Evolutionary conservation across 306 rosid genomes (phyloP), one percentile per base, ranked within the genome.

Genomic region (Cotoneaster glaucophyllus): DNA sequence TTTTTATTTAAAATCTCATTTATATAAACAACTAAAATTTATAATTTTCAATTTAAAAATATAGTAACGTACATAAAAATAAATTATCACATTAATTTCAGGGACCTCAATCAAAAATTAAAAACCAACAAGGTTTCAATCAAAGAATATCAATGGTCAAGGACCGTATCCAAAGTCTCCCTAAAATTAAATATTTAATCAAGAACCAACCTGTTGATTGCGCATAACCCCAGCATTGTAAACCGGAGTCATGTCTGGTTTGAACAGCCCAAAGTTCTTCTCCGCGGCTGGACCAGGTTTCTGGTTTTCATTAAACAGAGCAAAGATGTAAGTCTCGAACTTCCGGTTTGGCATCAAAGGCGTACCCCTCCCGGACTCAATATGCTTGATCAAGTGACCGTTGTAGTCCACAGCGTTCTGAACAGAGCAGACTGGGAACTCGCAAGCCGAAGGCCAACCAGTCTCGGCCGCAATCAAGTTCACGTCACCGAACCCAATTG

Each of bases 251-350:
- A 95, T 87, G 75, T 92, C 99, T 0, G 93, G 91, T 8, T 26
- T 86, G 53, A 95, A 92, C 50, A 95, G 22, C 0, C 97, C 99
- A 92, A 96, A 95, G 74, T 92, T 95, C 65, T 85, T 80, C 81
- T 95, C 99, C 0, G 97, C 97, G 0, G 59, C 39, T 5, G 99
- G 99, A 45, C 97, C 99, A 6, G 99, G 96, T 73, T 95, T 95
- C 34, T 86, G 89, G 87, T 92, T 84, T 86, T 95, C 99, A 13
- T 95, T 87, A 34, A 95, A 95, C 71, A 95, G 29, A 0, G 90
- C 88, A 14, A 95, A 95, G 2, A 95, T 58, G 62, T 80, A 95
- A 0, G 92, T 73, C 70, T 95, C 97, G 62, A 95, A 92, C 62
- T 57, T 85, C 10, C 96, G 66, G 69, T 87, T 90, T 2, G 97